Evolutionary conservation across 140 eudicot species (phyloP).

Genomic region (Ambrosia hybrid): DNA sequence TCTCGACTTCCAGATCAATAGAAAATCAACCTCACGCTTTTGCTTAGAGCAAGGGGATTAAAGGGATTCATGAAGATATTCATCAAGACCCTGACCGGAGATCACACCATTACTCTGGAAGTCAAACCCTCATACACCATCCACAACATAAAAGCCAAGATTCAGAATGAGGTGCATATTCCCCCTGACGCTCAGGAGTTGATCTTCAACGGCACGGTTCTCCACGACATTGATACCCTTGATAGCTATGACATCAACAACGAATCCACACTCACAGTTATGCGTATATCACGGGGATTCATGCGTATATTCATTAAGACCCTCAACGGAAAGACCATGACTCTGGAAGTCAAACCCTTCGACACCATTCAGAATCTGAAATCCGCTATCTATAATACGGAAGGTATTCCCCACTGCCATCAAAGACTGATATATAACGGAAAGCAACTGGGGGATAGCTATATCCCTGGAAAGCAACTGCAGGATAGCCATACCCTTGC

Average conservation of each 20-base stretch:
- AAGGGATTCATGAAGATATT: neutral
- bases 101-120: neutral
- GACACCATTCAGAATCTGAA: too few species aligned
- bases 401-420: neutral
- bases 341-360: too few species aligned
- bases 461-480: neutral
- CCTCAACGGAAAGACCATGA: too few species aligned
- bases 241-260: neutral
- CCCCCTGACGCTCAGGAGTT: neutral
- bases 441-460: neutral
- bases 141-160: neutral
- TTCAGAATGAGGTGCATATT: neutral
- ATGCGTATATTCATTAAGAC: too few species aligned
- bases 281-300: too few species aligned
- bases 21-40: neutral
- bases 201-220: neutral
- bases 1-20: neutral
- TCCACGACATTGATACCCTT: neutral
- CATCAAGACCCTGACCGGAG: neutral
- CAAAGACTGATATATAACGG: neutral
- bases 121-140: neutral
- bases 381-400: neutral
- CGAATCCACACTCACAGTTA: neutral
- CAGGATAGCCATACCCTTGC: constrained; percentile 6
- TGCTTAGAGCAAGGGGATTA: neutral